Percentiles rank a stretch among this genome's conserved stretches.
These are phyloP conservation scores for Wallemia ichthyophaga DNA, from an alignment of 1,284 basidiomycete genomes.

Conservation along the genomic window DNA sequence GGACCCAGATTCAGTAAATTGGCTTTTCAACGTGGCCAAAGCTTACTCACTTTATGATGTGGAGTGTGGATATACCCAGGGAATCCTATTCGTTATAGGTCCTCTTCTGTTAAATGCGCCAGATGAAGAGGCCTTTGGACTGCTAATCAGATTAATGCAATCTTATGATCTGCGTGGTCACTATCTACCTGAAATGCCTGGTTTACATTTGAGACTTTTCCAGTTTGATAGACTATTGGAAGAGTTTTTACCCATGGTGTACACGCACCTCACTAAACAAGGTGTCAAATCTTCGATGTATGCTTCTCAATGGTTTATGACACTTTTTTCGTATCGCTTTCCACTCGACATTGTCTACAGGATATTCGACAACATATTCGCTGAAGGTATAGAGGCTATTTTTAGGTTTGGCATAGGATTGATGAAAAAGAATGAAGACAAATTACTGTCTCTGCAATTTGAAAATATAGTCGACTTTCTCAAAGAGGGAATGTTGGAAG, in stretches of 20 bases:
- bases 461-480: conserved; percentile 59
- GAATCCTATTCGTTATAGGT: conserved; percentile 78
- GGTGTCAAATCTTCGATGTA: conserved; percentile 94
- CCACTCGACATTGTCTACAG: conserved; percentile 78
- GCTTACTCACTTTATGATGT: conserved; percentile 89
- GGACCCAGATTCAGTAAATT: conserved; percentile 31
- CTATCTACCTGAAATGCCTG: conserved; percentile 94
- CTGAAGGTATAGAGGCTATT: conserved; percentile 84
- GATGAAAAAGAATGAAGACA: conserved; percentile 60
- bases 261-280: conserved; percentile 68
- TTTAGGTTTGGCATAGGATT: conserved; percentile 79
- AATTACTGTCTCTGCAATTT: conserved; percentile 46
- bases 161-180: conserved; percentile 85
- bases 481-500: conserved; percentile 50
- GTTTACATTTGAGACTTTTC: conserved; percentile 59
- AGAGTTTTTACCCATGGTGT: conserved; percentile 63
- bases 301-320: conserved; percentile 85
- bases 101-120: conserved; percentile 86
- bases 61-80: conserved; percentile 91
- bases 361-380: conserved; percentile 79
- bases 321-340: conserved; percentile 86
- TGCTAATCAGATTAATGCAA: conserved; percentile 90
- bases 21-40: conserved; percentile 85
- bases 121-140: conserved; percentile 87
- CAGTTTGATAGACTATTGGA: conserved; percentile 83